Conservation (phyloP, 495 filamentous ascomycete species). For the Parathielavia appendiculata region DNA sequence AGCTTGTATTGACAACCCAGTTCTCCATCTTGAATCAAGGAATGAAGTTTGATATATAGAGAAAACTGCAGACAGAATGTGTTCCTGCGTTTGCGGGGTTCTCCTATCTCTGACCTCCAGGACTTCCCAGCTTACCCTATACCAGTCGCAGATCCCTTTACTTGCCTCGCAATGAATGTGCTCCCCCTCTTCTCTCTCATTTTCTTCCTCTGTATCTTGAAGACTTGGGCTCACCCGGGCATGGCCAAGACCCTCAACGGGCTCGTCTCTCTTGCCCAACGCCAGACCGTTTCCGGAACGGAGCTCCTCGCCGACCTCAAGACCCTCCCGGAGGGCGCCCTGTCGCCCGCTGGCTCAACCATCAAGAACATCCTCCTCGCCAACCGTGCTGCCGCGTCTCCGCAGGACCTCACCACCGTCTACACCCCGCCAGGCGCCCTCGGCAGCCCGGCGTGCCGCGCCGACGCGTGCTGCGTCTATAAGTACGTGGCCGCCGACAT, state of each 20-base stretch:
- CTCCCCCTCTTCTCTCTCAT: background rate
- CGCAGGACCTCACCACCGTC: background rate
- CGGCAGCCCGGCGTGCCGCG: background rate
- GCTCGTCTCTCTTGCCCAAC: background rate
- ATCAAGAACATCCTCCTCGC: conserved; percentile 1
- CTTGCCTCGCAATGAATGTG: background rate
- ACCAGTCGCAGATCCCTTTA: background rate
- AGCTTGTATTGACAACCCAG: no score
- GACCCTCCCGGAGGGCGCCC: background rate
- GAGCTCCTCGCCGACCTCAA: background rate
- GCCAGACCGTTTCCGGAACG: background rate
- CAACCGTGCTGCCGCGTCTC: background rate
- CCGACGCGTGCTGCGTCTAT: background rate
- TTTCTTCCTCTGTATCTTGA: background rate
- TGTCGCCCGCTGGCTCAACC: background rate
- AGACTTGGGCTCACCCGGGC: background rate
- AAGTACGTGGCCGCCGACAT: background rate
- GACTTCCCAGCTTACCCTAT: no score
- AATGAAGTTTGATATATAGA: no score
- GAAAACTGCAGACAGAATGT: no score
- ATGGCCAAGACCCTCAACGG: background rate
- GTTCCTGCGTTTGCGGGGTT: no score
- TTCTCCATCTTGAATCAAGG: background rate
- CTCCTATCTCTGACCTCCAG: no score
- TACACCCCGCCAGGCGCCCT: background rate